Evolutionary conservation across 1,139 yeast species (phyloP).

Genomic region (Candida pseudoviswanathii): DNA sequence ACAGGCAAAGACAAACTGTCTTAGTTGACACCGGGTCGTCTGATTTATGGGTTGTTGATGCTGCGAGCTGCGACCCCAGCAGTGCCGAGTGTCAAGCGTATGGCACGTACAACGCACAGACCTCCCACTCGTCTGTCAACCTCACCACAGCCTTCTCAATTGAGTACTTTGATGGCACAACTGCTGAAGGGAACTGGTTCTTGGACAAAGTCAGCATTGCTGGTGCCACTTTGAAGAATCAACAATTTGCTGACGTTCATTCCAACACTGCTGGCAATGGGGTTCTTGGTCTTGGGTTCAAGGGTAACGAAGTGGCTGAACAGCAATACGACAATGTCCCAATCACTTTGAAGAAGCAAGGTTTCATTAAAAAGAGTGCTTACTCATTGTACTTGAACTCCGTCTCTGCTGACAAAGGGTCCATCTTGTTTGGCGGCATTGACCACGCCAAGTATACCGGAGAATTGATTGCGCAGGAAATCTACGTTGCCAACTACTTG

Average conservation of each 20-base stretch:
- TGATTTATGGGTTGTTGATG: constrained; percentile 35
- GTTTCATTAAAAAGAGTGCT: constrained; percentile 46
- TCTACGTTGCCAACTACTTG: constrained; percentile 7
- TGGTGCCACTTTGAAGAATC: constrained; percentile 13
- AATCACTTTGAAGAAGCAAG: constrained; percentile 33
- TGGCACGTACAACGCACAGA: constrained; percentile 10
- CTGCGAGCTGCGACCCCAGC: constrained; percentile 7
- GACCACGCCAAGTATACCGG: constrained; percentile 31
- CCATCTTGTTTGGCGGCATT: constrained; percentile 32
- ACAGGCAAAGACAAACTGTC: constrained; percentile 14
- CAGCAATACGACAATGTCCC: constrained; percentile 35
- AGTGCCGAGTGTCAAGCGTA: constrained; percentile 2
- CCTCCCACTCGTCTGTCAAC: constrained; percentile 11
- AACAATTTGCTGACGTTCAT: constrained; percentile 21
- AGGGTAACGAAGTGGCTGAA: constrained; percentile 13
- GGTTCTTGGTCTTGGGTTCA: constrained; percentile 24
- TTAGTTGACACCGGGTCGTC: constrained; percentile 31
- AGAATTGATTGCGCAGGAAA: constrained; percentile 16
- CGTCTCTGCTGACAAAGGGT: constrained; percentile 23
- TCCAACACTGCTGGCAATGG: constrained; percentile 16
- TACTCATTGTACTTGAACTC: constrained; percentile 37
- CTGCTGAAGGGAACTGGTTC: constrained; percentile 58
- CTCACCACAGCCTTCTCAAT: constrained; percentile 13
- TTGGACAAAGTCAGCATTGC: constrained; percentile 32
- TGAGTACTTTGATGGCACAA: constrained; percentile 16